phyloP scores from a whole-genome alignment of 2,329 filamentous ascomycete species.

The Cladophialophora psammophila region DNA sequence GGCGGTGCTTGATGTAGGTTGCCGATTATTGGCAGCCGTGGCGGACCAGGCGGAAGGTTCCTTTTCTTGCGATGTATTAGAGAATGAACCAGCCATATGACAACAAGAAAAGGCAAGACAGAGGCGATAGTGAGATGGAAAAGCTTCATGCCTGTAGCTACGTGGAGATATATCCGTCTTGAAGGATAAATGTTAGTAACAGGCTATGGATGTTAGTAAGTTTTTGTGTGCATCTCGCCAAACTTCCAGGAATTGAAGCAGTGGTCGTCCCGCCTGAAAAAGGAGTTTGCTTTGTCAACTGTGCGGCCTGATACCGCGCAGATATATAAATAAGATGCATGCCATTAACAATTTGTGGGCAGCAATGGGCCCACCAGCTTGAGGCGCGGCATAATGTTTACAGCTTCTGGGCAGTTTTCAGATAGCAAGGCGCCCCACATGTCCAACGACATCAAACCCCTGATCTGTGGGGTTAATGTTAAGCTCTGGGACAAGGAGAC shows the following conservation, averaged over 20 bases:
- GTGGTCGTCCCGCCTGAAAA: neutral
- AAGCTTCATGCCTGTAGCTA: neutral
- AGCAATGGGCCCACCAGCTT: neutral
- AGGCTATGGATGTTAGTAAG: neutral
- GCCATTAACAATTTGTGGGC: neutral
- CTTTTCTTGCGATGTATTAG: neutral
- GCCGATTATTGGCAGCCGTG: conserved; percentile 12
- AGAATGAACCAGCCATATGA: conserved; percentile 1
- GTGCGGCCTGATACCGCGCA: conserved; percentile 1
- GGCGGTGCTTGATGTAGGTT: conserved; percentile 14
- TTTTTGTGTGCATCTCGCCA: neutral
- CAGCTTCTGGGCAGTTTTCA: neutral
- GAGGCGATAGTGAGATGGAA: conserved; percentile 1
- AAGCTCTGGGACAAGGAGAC: no score
- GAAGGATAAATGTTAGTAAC: neutral
- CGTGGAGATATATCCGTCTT: neutral
- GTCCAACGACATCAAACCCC: no score
- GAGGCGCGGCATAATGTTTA: neutral
- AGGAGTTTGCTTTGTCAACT: conserved; percentile 7
- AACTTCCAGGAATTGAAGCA: neutral
- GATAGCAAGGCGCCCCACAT: no score
- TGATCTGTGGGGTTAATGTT: no score
- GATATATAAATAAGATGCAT: neutral
- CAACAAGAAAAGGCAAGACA: neutral
- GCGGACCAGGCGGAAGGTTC: conserved; percentile 15